Evolutionary conservation across 2,329 filamentous ascomycete species (phyloP).

Genomic region (Fusarium citri): DNA sequence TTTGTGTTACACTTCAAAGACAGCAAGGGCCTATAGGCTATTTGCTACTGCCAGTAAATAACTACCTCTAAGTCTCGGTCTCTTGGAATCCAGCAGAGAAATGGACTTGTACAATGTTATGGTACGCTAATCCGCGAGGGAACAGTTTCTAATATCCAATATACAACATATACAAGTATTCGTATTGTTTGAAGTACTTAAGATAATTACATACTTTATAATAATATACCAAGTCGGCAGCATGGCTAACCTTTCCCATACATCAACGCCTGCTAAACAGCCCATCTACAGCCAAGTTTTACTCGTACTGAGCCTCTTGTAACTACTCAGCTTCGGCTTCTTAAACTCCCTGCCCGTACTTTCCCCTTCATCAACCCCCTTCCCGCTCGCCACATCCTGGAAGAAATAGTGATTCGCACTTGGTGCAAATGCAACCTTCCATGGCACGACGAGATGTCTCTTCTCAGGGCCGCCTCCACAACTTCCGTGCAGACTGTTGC

Average conservation of each 20-base stretch:
- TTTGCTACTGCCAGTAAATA: background rate
- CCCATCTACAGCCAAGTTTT: constrained; percentile 43
- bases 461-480: constrained; percentile 54
- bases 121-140: background rate
- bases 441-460: constrained; percentile 55
- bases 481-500: constrained; percentile 51
- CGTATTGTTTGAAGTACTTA: background rate
- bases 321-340: constrained; percentile 33
- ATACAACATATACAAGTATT: background rate
- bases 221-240: background rate
- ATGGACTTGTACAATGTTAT: background rate
- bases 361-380: constrained; percentile 52
- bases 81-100: background rate
- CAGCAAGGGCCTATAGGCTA: background rate
- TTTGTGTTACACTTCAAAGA: background rate
- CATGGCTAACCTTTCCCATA: constrained; percentile 6
- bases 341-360: constrained; percentile 38
- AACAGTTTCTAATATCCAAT: background rate
- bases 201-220: background rate
- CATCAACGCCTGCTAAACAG: background rate
- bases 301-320: constrained; percentile 47
- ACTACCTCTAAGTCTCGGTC: background rate
- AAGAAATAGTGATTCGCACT: constrained; percentile 58
- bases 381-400: constrained; percentile 52
- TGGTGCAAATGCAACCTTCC: constrained; percentile 55